Evolutionary conservation across 371 early-diverging fungal genomes (phyloP).

Genomic region (Haplosporangium sp.): DNA sequence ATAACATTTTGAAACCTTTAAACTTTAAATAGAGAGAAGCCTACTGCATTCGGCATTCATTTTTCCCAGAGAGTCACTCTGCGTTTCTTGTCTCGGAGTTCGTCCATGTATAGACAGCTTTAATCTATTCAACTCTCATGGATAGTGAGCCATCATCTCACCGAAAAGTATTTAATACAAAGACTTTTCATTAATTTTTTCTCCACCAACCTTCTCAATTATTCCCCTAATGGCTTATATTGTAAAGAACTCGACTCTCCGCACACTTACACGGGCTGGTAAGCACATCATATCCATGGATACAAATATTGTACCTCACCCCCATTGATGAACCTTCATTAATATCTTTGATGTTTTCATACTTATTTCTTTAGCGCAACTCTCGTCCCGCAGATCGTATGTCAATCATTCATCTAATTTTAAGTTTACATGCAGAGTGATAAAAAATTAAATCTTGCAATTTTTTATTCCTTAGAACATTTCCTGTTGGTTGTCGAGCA

Average conservation of each 20-base stretch:
- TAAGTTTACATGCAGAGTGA: too few species aligned
- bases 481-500: too few species aligned
- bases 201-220: not conserved
- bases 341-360: not conserved
- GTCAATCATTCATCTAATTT: not conserved
- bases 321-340: too few species aligned
- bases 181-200: not conserved
- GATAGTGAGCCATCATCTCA: not conserved
- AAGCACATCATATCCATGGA: not conserved
- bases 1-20: too few species aligned
- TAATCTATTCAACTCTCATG: not conserved
- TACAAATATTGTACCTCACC: not conserved
- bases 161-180: not conserved
- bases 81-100: not conserved
- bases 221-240: not conserved
- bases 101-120: not conserved
- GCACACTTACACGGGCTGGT: constrained; percentile 1
- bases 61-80: not conserved
- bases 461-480: too few species aligned
- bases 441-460: too few species aligned
- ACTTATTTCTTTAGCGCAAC: not conserved
- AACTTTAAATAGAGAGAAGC: not conserved
- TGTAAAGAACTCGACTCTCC: not conserved
- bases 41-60: not conserved
- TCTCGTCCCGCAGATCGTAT: not conserved